Conservation (phyloP, 2,329 filamentous ascomycete genomes). For the Periconia digitata region DNA sequence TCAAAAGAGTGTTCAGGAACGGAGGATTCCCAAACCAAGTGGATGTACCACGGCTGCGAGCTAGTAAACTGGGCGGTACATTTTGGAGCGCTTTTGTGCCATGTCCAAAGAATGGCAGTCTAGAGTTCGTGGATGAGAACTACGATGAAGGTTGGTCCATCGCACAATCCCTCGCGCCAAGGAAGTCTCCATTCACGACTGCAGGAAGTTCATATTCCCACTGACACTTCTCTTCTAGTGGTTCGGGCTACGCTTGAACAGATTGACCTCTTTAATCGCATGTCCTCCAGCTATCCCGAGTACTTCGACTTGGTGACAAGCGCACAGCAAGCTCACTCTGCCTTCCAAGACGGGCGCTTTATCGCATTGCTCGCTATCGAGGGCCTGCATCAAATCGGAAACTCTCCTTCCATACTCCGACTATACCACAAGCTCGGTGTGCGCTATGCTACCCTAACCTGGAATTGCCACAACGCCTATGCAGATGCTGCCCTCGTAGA, state of each 20-base stretch:
- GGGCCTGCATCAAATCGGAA: slow-evolving; percentile 89
- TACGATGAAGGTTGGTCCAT: not conserved
- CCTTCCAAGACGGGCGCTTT: slow-evolving; percentile 9
- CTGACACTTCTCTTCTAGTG: not conserved
- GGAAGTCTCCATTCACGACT: no score
- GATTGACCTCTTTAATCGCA: not conserved
- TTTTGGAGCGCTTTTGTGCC: slow-evolving; percentile 11
- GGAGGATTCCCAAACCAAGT: slow-evolving; percentile 2
- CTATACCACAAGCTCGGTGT: slow-evolving; percentile 75
- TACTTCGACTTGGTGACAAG: not conserved
- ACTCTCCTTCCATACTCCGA: slow-evolving; percentile 72
- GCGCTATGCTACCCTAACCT: slow-evolving; percentile 82
- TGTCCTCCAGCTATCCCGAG: not conserved
- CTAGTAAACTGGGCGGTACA: slow-evolving; percentile 4
- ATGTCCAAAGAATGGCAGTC: slow-evolving; percentile 2
- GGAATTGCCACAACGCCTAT: slow-evolving; percentile 87
- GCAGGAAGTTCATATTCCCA: no score
- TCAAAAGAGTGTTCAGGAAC: slow-evolving; percentile 3
- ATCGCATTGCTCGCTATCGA: slow-evolving; percentile 20
- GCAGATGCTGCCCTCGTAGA: slow-evolving; percentile 74
- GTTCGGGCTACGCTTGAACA: not conserved
- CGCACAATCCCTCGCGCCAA: no score
- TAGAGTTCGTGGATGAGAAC: slow-evolving; percentile 6
- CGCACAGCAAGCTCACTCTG: not conserved
- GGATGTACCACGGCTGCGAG: slow-evolving; percentile 4